Conservation (phyloP, 306 rosid species). For the Urtica urens region DNA sequence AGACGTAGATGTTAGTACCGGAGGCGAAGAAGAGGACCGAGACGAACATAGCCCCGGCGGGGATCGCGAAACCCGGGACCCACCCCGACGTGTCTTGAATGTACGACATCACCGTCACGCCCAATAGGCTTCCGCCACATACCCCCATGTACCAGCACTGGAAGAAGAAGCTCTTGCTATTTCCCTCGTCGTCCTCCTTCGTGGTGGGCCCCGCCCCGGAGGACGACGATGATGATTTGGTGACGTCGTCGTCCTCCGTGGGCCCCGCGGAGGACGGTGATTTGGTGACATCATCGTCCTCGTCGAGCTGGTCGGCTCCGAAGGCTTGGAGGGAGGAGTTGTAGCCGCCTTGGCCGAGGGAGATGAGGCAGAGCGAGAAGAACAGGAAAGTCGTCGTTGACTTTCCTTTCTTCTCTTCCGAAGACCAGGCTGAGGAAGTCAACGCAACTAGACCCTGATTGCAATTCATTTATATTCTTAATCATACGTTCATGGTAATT, state of each 20-base stretch:
- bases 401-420: constrained; percentile 37
- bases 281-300: constrained; percentile 58
- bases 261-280: too few relatives aligned
- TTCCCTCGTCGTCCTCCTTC: constrained; percentile 37
- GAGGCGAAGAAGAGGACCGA: constrained; percentile 44
- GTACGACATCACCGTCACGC: constrained; percentile 83
- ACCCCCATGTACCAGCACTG: constrained; percentile 91
- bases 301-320: constrained; percentile 78
- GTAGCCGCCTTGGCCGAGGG: constrained; percentile 84
- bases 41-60: constrained; percentile 50
- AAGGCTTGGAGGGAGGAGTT: constrained; percentile 92
- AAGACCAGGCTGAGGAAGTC: constrained; percentile 60
- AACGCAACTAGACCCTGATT: constrained; percentile 75
- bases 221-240: not conserved
- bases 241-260: constrained; percentile 33
- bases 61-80: constrained; percentile 83
- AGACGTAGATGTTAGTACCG: constrained; percentile 58
- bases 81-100: constrained; percentile 87
- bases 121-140: constrained; percentile 72
- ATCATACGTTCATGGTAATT: not conserved
- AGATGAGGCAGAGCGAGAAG: constrained; percentile 62
- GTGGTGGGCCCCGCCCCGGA: constrained; percentile 29
- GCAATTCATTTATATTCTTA: not conserved
- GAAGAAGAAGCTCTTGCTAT: constrained; percentile 47
- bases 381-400: constrained; percentile 55